phyloP scores from a whole-genome alignment of 441 rosid species.

The Populus hybrid region DNA sequence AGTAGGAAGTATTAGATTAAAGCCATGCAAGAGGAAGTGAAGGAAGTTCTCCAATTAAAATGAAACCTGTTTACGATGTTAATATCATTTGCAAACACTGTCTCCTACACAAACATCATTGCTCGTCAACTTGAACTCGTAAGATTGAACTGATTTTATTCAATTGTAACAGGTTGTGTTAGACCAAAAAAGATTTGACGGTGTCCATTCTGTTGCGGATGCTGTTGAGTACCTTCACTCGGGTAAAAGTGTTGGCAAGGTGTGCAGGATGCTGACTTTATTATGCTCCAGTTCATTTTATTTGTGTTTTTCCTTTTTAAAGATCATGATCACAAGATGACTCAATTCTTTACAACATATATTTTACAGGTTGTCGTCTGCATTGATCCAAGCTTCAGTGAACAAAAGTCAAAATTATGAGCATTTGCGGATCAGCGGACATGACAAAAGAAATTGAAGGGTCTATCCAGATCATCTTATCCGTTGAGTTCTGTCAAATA shows the following conservation, averaged over 20 bases:
- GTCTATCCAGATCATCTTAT: not conserved
- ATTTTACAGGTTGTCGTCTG: constrained; percentile 74
- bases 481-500: not conserved
- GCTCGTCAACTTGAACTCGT: not conserved
- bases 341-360: not conserved
- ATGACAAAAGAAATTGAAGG: not conserved
- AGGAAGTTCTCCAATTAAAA: too few species aligned
- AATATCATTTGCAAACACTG: not conserved
- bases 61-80: not conserved
- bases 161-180: constrained; percentile 46
- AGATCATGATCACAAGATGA: not conserved
- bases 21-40: not conserved
- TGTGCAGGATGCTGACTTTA: constrained; percentile 13
- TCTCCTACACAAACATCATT: not conserved
- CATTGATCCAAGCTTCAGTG: constrained; percentile 62
- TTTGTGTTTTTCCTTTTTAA: not conserved
- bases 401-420: constrained; percentile 53
- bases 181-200: constrained; percentile 75
- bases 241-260: constrained; percentile 97
- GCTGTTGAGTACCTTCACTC: constrained; percentile 97
- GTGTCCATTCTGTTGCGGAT: constrained; percentile 69
- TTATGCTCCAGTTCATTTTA: not conserved
- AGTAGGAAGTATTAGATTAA: not conserved
- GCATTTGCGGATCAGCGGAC: not conserved
- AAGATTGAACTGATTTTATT: not conserved